A percentile compares a stretch with the other conserved stretches of the same genome.
phyloP scores from a whole-genome alignment of 2,329 filamentous ascomycete genomes.

The Cladosporium austrohemisphaericum region DNA sequence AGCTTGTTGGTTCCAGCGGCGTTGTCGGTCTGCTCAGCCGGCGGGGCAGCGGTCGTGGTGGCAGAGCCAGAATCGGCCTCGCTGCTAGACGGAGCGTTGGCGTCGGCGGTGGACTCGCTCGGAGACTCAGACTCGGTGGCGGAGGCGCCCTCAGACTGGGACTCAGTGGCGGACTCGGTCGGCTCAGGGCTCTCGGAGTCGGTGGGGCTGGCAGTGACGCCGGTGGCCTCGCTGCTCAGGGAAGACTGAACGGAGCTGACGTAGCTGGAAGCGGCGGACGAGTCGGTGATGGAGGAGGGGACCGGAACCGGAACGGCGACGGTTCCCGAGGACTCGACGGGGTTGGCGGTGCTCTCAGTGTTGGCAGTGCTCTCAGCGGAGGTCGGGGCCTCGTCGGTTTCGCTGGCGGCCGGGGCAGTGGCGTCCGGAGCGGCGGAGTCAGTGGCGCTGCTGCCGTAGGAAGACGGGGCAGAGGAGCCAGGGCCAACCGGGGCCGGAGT shows the following conservation, averaged over 20 bases:
- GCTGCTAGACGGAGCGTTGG: conserved; percentile 13
- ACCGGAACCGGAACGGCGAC: conserved; percentile 5
- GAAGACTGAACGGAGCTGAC: conserved; percentile 15
- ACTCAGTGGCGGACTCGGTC: conserved; percentile 2
- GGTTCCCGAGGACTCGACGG: conserved; percentile 14
- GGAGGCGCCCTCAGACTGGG: conserved; percentile 4
- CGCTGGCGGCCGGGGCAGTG: conserved; percentile 8
- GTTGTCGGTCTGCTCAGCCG: conserved; percentile 17
- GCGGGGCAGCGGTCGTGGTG: conserved; percentile 21
- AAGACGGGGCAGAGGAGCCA: conserved; percentile 11
- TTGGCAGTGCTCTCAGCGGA: conserved; percentile 20
- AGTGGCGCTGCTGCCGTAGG: conserved; percentile 15
- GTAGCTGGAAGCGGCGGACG: conserved; percentile 13
- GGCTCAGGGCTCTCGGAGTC: not conserved
- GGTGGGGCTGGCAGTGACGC: conserved; percentile 8
- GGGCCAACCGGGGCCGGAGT: conserved; percentile 5
- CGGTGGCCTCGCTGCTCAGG: conserved; percentile 2
- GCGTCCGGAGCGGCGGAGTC: conserved; percentile 10
- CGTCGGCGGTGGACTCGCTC: not conserved
- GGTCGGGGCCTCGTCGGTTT: conserved; percentile 17
- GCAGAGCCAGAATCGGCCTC: conserved; percentile 16
- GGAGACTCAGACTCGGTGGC: conserved; percentile 11
- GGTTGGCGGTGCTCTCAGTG: conserved; percentile 21
- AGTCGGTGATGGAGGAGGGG: conserved; percentile 16
- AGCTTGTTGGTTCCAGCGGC: conserved; percentile 19